Base-by-base conservation (phyloP, 1,284 basidiomycete species). In the Ustilago sp. region DNA sequence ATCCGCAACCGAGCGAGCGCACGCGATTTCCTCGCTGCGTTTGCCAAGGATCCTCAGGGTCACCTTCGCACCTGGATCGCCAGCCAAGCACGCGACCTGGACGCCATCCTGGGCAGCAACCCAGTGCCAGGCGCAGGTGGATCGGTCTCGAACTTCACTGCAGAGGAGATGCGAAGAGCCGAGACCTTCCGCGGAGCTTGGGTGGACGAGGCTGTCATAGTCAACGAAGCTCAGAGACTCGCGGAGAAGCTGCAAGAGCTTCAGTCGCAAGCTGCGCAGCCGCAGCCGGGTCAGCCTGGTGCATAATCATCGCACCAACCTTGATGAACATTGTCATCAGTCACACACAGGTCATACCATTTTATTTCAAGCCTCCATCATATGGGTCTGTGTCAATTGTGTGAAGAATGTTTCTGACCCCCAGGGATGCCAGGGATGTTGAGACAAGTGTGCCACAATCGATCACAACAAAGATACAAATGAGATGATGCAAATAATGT, bases 21-120 rank as follows among this genome's bases (percentile, higher is more conserved):
- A 85, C 90, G 91, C 15, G 92, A 93, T 28, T 98, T 98, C 87
- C 88, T 98, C 50, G 89, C 91, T 59, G 90, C 91, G 0, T 98
- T 98, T 83, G 91, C 94, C 19, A 88, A 90, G 2, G 90, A 94
- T 65, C 94, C 94, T 0, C 89, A 91, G 1, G 89, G 88, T 38
- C 97, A 98, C 84, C 92, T 97, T 64, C 91, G 94, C 78, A 92
- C 90, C 4, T 98, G 93, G 93, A 87, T 98, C 39, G 92, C 92
- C 64, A 94, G 93, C 3, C 96, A 98, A 86, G 93, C 94, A 36
- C 89, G 93, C 19, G 94, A 97, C 86, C 87, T 99, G 47, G 94
- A 96, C 86, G 91, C 90, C 66, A 90, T 97, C 68, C 89, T 98
- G 0, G 82, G 84, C 55, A 45, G 93, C 92, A 85, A 87, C 86